Conservation (phyloP, 2,329 filamentous ascomycete species). For the Chrysoporthe deuterocubensis region DNA sequence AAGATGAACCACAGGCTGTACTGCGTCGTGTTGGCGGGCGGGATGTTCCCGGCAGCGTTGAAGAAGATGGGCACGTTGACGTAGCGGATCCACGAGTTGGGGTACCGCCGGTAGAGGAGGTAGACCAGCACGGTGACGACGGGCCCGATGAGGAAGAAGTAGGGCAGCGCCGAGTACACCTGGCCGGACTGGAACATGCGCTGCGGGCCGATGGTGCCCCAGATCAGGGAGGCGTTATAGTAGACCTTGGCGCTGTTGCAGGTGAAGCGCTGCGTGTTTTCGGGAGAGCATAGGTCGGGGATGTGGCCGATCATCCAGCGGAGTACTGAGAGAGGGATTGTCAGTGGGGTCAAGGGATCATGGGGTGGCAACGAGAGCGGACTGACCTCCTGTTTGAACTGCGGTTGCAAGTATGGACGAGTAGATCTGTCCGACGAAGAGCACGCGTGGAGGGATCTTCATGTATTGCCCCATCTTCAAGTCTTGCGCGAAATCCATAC, state of each 20-base stretch:
- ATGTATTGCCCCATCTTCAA: slow-evolving; percentile 40
- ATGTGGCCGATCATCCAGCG: slow-evolving; percentile 39
- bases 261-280: slow-evolving; percentile 40
- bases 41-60: slow-evolving; percentile 39
- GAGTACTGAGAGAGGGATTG: slow-evolving; percentile 19
- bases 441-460: slow-evolving; percentile 39
- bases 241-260: slow-evolving; percentile 40
- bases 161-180: slow-evolving; percentile 37
- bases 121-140: slow-evolving; percentile 38
- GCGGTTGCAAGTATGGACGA: slow-evolving; percentile 38
- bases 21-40: slow-evolving; percentile 38
- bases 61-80: slow-evolving; percentile 41
- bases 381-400: slow-evolving; percentile 39
- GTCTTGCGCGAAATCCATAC: slow-evolving; percentile 39
- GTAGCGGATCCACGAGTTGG: slow-evolving; percentile 38
- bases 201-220: slow-evolving; percentile 40
- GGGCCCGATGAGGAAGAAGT: slow-evolving; percentile 40
- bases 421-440: slow-evolving; percentile 41
- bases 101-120: slow-evolving; percentile 36
- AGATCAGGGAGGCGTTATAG: slow-evolving; percentile 40
- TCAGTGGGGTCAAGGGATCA: not conserved
- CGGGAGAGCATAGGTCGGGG: slow-evolving; percentile 34
- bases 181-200: slow-evolving; percentile 39
- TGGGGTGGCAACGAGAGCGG: not conserved
- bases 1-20: slow-evolving; percentile 41